Conservation (phyloP, 2,329 filamentous ascomycete genomes). For the Fusarium clavum region DNA sequence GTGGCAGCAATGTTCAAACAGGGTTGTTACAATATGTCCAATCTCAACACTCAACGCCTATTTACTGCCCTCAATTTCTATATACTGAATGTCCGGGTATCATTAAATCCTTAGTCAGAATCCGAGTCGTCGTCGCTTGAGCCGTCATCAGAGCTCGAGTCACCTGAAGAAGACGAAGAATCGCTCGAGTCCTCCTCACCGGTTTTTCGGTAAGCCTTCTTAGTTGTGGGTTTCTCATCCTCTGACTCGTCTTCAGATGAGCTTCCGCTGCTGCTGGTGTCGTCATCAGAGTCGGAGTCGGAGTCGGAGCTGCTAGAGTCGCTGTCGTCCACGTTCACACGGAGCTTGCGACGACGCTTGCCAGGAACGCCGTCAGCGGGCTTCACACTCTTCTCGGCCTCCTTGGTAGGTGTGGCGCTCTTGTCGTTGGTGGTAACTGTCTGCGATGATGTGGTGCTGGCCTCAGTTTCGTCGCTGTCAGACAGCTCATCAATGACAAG, state of each 20-base stretch:
- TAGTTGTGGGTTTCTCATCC: conserved; percentile 35
- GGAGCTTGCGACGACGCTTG: conserved; percentile 65
- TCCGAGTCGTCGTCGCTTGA: conserved; percentile 41
- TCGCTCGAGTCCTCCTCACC: conserved; percentile 41
- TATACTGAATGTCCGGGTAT: conserved; percentile 21
- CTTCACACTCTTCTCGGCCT: conserved; percentile 55
- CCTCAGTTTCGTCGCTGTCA: conserved; percentile 58
- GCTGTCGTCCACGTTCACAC: conserved; percentile 59
- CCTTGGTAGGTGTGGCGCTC: conserved; percentile 39
- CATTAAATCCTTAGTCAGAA: conserved; percentile 35
- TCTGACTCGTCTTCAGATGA: conserved; percentile 51
- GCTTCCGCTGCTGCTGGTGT: conserved; percentile 51
- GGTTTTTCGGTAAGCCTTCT: conserved; percentile 48
- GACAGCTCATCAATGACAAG: conserved; percentile 67
- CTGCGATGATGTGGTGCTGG: conserved; percentile 48
- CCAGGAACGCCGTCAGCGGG: conserved; percentile 59
- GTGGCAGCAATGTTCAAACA: conserved; percentile 33
- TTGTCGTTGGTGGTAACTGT: conserved; percentile 48
- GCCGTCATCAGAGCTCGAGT: conserved; percentile 51
- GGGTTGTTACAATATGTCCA: conserved; percentile 43
- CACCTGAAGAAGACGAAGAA: conserved; percentile 52
- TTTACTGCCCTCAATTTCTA: conserved; percentile 20
- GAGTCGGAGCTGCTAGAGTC: conserved; percentile 54
- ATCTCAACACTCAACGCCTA: conserved; percentile 16
- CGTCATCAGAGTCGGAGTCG: conserved; percentile 49